These are phyloP conservation scores for Cyberlindnera americana DNA, from an alignment of 805 yeast genomes.

Conservation along the genomic window DNA sequence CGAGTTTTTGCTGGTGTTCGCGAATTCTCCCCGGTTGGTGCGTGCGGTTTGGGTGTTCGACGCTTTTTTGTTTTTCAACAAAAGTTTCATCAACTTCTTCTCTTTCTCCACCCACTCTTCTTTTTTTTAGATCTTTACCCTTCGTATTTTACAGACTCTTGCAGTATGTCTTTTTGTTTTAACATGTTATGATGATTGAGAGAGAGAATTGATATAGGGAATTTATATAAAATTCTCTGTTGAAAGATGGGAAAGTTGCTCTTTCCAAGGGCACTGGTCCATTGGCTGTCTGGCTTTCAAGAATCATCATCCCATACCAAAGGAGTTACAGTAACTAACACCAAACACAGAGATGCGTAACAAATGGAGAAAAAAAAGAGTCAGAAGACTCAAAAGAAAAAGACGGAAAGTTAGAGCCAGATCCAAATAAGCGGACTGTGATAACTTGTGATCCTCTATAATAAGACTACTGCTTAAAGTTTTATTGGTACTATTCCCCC, in stretches of 20 bases:
- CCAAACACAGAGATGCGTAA: constrained; percentile 63
- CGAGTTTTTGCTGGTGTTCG: not conserved
- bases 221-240: no score
- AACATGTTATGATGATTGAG: not conserved
- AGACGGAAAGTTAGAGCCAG: constrained; percentile 99
- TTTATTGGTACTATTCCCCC: constrained; percentile 5
- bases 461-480: not conserved
- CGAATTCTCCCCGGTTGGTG: not conserved
- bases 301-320: no score
- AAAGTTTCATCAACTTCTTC: constrained; percentile 19
- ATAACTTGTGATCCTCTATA: constrained; percentile 11
- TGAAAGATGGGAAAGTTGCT: no score
- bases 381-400: constrained; percentile 99
- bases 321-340: constrained; percentile 14
- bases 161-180: constrained; percentile 20
- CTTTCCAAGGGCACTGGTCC: no score
- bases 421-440: constrained; percentile 79
- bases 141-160: constrained; percentile 21
- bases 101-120: constrained; percentile 6
- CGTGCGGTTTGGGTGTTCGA: constrained; percentile 1
- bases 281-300: no score
- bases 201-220: not conserved
- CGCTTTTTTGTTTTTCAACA: constrained; percentile 18
- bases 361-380: constrained; percentile 99
- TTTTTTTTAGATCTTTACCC: constrained; percentile 12